These are phyloP conservation scores for Spizellomyces punctatus DNA, from an alignment of 192 early-diverging fungal genomes.

Conservation along the genomic window DNA sequence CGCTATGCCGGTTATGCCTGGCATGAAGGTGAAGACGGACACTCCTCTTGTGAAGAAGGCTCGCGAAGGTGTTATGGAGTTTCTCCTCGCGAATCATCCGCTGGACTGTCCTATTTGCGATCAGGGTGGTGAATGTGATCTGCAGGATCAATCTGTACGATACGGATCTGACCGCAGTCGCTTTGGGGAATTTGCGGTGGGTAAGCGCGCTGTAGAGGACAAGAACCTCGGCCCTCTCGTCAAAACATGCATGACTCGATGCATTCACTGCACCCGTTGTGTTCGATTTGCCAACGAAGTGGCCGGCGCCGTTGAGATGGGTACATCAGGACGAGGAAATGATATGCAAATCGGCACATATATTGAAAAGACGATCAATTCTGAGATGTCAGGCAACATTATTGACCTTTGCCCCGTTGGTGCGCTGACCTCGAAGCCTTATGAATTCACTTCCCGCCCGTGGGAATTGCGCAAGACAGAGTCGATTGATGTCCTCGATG, in stretches of 20 bases:
- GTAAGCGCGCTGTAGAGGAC: constrained; percentile 96
- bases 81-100: constrained; percentile 95
- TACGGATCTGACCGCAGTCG: constrained; percentile 94
- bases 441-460: constrained; percentile 88
- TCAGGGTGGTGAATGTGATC: constrained; percentile 98
- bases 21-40: constrained; percentile 97
- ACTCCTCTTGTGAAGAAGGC: constrained; percentile 95
- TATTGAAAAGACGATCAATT: constrained; percentile 80
- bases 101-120: constrained; percentile 98
- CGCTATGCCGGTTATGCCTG: constrained; percentile 95
- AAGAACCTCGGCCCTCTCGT: constrained; percentile 96
- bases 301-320: constrained; percentile 92
- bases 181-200: constrained; percentile 71
- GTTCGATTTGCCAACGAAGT: constrained; percentile 98
- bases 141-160: constrained; percentile 97
- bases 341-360: constrained; percentile 99
- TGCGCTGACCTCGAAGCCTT: constrained; percentile 95
- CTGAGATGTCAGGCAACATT: constrained; percentile 97
- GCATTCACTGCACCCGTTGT: constrained; percentile 99
- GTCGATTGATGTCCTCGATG: constrained; percentile 93
- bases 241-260: constrained; percentile 95
- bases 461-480: constrained; percentile 98
- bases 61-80: constrained; percentile 75
- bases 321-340: constrained; percentile 93
- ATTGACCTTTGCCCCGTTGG: constrained; percentile 99